A percentile compares a stretch with the other conserved stretches of the same genome.
phyloP scores from a whole-genome alignment of 352 stramenopile species.

The Globisporangium irregulare region DNA sequence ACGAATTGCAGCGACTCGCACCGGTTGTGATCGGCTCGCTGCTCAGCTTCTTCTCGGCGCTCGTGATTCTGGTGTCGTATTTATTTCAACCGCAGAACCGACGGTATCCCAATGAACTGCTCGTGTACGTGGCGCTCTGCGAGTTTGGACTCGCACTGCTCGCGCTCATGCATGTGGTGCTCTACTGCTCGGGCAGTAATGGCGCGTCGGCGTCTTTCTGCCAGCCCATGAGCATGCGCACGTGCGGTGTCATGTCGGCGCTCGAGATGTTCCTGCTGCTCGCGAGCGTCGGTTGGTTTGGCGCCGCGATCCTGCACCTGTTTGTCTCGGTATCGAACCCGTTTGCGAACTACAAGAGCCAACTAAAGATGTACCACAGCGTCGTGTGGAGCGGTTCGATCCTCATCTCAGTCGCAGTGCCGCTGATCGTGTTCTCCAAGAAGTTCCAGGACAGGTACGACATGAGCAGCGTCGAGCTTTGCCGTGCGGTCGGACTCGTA shows the following conservation, averaged over 20 bases:
- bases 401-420: conserved; percentile 35
- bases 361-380: conserved; percentile 54
- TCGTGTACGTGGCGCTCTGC: conserved; percentile 61
- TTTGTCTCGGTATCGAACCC: conserved; percentile 76
- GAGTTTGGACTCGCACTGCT: conserved; percentile 53
- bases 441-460: conserved; percentile 32
- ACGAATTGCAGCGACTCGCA: conserved; percentile 33
- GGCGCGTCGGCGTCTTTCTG: conserved; percentile 19
- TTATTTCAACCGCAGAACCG: conserved; percentile 29
- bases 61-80: conserved; percentile 56
- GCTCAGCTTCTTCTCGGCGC: conserved; percentile 48
- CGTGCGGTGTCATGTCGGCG: conserved; percentile 34
- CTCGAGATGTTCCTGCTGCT: conserved; percentile 65
- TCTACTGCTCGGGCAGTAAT: conserved; percentile 31
- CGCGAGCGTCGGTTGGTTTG: conserved; percentile 65
- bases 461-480: conserved; percentile 48
- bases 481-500: conserved; percentile 40
- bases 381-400: conserved; percentile 50
- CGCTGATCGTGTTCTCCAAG: conserved; percentile 40
- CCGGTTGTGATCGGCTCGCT: conserved; percentile 44
- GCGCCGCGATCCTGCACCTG: conserved; percentile 62
- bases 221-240: conserved; percentile 29
- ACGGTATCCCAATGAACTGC: conserved; percentile 59
- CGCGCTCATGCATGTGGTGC: conserved; percentile 41
- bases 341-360: conserved; percentile 68